Evolutionary conservation across 2,329 filamentous ascomycete species (phyloP).

Genomic region (Penicillium digitatum): DNA sequence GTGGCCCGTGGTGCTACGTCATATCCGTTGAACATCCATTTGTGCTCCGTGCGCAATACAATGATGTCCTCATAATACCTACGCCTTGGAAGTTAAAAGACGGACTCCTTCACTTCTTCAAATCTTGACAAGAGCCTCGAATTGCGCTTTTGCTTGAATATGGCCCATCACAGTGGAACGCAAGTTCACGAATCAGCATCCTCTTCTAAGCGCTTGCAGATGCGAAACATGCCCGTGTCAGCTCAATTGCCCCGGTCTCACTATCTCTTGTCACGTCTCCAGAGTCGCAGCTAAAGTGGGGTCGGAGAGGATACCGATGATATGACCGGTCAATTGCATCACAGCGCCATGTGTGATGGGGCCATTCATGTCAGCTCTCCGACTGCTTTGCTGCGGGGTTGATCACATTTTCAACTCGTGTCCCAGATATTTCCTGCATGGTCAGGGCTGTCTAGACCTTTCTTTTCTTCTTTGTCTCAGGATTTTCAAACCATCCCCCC

Average conservation of each 20-base stretch:
- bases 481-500: neutral
- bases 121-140: neutral
- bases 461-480: slow-evolving; percentile 2
- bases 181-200: neutral
- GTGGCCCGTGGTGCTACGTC: slow-evolving; percentile 23
- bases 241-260: slow-evolving; percentile 10
- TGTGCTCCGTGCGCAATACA: slow-evolving; percentile 6
- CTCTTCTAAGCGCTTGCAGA: slow-evolving; percentile 8
- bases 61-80: slow-evolving; percentile 1
- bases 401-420: slow-evolving; percentile 19
- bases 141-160: neutral
- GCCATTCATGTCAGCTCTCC: slow-evolving; percentile 19
- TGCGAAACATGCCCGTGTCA: slow-evolving; percentile 1
- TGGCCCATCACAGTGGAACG: neutral
- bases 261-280: slow-evolving; percentile 11
- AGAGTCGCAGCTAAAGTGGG: slow-evolving; percentile 14
- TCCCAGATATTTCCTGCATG: slow-evolving; percentile 1
- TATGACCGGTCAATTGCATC: slow-evolving; percentile 25
- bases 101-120: neutral
- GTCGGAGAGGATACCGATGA: slow-evolving; percentile 14
- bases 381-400: slow-evolving; percentile 24
- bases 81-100: neutral
- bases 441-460: slow-evolving; percentile 7
- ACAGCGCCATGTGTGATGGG: slow-evolving; percentile 22
- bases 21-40: slow-evolving; percentile 4